Conservation (phyloP, 805 yeast genomes). For the Wickerhamiella galacta region DNA sequence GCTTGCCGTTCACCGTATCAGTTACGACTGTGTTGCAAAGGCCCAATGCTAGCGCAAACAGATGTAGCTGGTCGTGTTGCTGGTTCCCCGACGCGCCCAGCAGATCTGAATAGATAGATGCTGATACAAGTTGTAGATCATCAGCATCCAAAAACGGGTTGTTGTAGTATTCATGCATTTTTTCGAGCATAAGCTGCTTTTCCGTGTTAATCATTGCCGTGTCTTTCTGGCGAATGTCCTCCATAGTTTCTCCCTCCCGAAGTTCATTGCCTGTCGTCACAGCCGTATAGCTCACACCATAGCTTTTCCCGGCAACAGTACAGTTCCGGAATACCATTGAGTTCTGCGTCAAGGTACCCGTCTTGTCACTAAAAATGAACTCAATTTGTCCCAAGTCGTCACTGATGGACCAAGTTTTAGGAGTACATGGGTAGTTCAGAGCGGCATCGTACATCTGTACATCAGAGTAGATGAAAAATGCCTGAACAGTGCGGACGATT, state of each 20-base stretch:
- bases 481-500: constrained; percentile 64
- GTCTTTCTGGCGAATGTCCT: constrained; percentile 30
- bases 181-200: constrained; percentile 30
- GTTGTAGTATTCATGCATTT: constrained; percentile 21
- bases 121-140: constrained; percentile 41
- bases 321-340: constrained; percentile 75
- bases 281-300: constrained; percentile 65
- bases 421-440: constrained; percentile 63
- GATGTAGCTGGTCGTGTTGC: constrained; percentile 34
- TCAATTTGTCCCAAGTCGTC: constrained; percentile 78
- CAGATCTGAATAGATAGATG: constrained; percentile 40
- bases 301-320: constrained; percentile 48
- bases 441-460: constrained; percentile 49
- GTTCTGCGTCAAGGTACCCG: constrained; percentile 73
- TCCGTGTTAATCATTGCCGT: constrained; percentile 28
- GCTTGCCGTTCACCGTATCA: constrained; percentile 27
- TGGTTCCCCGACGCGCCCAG: constrained; percentile 23
- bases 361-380: constrained; percentile 66
- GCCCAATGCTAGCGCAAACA: constrained; percentile 49
- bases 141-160: constrained; percentile 35
- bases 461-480: constrained; percentile 60
- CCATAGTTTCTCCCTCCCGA: constrained; percentile 42
- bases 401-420: constrained; percentile 72
- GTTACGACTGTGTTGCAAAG: constrained; percentile 64
- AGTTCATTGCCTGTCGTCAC: constrained; percentile 55